phyloP scores from a whole-genome alignment of 2,329 filamentous ascomycete genomes.

The Amphichorda felina region DNA sequence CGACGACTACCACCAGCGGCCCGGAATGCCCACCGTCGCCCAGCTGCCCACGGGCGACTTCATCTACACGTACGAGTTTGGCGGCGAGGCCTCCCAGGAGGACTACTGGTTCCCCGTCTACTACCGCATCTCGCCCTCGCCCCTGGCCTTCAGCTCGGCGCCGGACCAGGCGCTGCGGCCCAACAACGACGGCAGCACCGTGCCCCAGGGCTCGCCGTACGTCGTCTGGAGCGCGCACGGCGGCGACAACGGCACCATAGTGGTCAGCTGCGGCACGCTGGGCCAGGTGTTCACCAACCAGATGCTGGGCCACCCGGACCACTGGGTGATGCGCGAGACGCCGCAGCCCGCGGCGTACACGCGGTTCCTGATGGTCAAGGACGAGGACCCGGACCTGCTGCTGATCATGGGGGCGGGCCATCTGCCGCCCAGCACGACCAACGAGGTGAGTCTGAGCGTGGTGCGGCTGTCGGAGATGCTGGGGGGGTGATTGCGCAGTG shows the following conservation, averaged over 20 bases:
- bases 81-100: conserved; percentile 24
- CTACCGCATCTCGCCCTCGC: conserved; percentile 28
- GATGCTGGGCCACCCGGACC: conserved; percentile 20
- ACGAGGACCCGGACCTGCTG: conserved; percentile 17
- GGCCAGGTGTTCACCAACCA: conserved; percentile 28
- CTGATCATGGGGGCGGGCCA: conserved; percentile 32
- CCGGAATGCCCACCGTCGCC: conserved; percentile 53
- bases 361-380: conserved; percentile 21
- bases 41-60: conserved; percentile 26
- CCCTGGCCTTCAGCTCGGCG: conserved; percentile 21
- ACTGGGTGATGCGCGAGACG: conserved; percentile 22
- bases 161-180: conserved; percentile 16
- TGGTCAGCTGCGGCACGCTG: conserved; percentile 24
- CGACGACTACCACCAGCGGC: conserved; percentile 45
- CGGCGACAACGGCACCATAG: conserved; percentile 30
- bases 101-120: conserved; percentile 28
- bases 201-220: conserved; percentile 25
- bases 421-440: conserved; percentile 33
- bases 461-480: conserved; percentile 15
- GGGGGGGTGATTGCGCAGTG: no score
- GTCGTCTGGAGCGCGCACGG: conserved; percentile 30
- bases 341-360: conserved; percentile 24
- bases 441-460: conserved; percentile 26
- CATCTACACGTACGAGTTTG: conserved; percentile 54
- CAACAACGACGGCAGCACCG: conserved; percentile 15